A percentile compares a stretch with the other conserved stretches of the same genome.
Conservation (phyloP, 305 asterid genomes). For the Withania somnifera region DNA sequence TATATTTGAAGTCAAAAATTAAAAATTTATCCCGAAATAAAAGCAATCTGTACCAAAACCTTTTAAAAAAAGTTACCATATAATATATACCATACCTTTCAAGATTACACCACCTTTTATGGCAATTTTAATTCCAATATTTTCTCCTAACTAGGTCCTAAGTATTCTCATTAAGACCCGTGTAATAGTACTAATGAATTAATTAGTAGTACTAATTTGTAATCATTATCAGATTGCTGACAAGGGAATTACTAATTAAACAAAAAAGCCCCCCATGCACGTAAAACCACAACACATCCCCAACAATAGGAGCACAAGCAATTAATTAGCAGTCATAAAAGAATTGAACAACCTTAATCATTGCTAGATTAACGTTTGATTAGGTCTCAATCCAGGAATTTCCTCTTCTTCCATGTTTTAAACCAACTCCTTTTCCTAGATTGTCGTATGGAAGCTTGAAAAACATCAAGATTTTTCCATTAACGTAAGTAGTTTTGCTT, state of each 20-base stretch:
- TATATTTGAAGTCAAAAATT: too few species aligned
- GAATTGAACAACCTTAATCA: background rate
- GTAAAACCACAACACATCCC: constrained; percentile 1
- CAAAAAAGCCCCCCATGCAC: constrained; percentile 1
- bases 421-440: background rate
- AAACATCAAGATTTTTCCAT: constrained; percentile 1
- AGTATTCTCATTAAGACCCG: background rate
- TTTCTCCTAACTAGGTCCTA: background rate
- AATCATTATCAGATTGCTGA: background rate
- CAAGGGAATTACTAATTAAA: background rate
- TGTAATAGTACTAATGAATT: too few species aligned
- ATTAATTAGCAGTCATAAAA: background rate
- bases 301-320: background rate
- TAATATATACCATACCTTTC: too few species aligned
- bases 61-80: too few species aligned
- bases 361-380: background rate
- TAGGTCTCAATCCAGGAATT: background rate
- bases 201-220: background rate
- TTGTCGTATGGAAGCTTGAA: constrained; percentile 1
- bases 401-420: background rate
- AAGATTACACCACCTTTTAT: background rate
- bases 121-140: background rate
- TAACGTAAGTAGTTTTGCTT: background rate
- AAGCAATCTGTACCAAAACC: too few species aligned
- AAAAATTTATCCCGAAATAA: too few species aligned